Evolutionary conservation across 2,329 filamentous ascomycete genomes (phyloP).

Genomic region (Fusarium camptoceras): DNA sequence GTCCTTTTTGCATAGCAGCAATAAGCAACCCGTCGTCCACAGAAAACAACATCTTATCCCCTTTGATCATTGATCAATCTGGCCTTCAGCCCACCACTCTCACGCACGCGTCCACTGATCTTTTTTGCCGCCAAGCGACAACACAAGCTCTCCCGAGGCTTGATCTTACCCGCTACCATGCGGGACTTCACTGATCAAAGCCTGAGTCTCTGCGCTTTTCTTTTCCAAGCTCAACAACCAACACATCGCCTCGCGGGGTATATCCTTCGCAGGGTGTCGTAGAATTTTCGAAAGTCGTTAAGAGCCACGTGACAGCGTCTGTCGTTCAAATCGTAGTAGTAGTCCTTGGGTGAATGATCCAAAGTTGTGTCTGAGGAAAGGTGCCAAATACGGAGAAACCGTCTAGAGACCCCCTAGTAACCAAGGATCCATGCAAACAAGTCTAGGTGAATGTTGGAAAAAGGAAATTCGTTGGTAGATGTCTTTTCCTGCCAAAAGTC

Average conservation of each 20-base stretch:
- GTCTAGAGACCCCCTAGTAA: conserved; percentile 45
- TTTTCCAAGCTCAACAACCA: conserved; percentile 52
- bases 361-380: conserved; percentile 50
- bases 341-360: conserved; percentile 51
- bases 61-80: conserved; percentile 46
- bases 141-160: conserved; percentile 44
- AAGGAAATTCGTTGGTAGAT: conserved; percentile 46
- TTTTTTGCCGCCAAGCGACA: conserved; percentile 41
- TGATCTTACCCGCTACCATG: conserved; percentile 35
- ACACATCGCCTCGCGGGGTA: conserved; percentile 55
- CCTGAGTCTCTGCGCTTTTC: conserved; percentile 47
- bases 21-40: conserved; percentile 23
- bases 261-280: conserved; percentile 57
- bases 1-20: conserved; percentile 2
- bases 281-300: conserved; percentile 51
- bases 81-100: conserved; percentile 52
- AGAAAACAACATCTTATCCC: conserved; percentile 44
- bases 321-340: conserved; percentile 52
- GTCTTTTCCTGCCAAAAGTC: conserved; percentile 30
- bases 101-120: conserved; percentile 48
- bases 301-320: conserved; percentile 54
- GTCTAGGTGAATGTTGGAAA: conserved; percentile 48
- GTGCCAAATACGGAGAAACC: conserved; percentile 44
- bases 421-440: conserved; percentile 48
- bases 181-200: conserved; percentile 40